Evolutionary conservation across 192 early-diverging fungal genomes (phyloP).

Genomic region (Entomortierella beljakovae): DNA sequence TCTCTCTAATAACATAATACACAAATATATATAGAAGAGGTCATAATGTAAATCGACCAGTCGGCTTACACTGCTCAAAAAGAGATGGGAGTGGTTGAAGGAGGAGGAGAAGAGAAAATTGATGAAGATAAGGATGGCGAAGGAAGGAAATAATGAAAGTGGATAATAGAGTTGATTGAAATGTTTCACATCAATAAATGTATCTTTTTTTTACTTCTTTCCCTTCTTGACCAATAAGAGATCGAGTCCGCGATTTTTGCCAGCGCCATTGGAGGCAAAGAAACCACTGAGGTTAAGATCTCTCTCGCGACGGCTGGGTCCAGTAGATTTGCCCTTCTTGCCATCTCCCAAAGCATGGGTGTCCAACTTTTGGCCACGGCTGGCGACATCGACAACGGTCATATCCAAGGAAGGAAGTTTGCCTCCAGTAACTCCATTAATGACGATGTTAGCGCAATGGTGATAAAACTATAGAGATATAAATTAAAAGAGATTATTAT

Average conservation of each 20-base stretch:
- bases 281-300: conserved; percentile 19
- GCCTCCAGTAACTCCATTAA: conserved; percentile 47
- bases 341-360: conserved; percentile 32
- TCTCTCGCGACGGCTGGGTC: conserved; percentile 15
- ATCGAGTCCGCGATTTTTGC: conserved; percentile 20
- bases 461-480: conserved; percentile 65
- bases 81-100: too few relatives aligned
- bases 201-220: too few relatives aligned
- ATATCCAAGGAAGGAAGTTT: conserved; percentile 28
- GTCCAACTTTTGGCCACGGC: neutral
- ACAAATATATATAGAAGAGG: too few relatives aligned
- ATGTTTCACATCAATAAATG: too few relatives aligned
- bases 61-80: too few relatives aligned
- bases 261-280: conserved; percentile 26
- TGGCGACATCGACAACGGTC: conserved; percentile 33
- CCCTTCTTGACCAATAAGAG: conserved; percentile 27
- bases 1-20: too few relatives aligned
- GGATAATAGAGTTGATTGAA: too few relatives aligned
- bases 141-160: too few relatives aligned
- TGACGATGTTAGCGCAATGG: conserved; percentile 79
- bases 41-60: too few relatives aligned
- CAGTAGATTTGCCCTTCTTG: neutral
- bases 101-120: too few relatives aligned
- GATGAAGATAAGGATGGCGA: too few relatives aligned
- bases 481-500: neutral